phyloP scores from a whole-genome alignment of 805 yeast species.

The Metschnikowia continentalis region DNA sequence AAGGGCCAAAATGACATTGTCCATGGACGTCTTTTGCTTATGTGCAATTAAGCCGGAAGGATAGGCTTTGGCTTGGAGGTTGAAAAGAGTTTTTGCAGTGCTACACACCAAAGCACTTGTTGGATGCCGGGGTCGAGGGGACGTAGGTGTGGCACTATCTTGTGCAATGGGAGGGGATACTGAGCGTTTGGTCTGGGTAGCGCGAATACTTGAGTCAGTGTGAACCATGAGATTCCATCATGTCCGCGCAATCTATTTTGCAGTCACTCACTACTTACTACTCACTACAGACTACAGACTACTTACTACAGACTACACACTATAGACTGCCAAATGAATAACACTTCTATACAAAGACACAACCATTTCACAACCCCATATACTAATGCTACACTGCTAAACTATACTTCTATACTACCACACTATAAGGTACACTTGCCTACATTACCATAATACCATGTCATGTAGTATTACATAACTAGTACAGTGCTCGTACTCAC shows the following conservation, averaged over 20 bases:
- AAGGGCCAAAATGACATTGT: constrained; percentile 47
- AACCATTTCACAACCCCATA: no score
- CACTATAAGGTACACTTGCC: no score
- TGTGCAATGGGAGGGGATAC: constrained; percentile 1
- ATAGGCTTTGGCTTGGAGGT: background rate
- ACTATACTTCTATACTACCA: no score
- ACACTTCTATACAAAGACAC: no score
- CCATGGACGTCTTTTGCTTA: background rate
- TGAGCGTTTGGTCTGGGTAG: background rate
- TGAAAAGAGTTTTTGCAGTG: background rate
- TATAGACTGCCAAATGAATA: no score
- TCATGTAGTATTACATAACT: no score
- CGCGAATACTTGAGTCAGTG: constrained; percentile 1
- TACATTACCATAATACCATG: no score
- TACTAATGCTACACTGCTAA: no score
- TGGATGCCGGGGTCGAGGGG: background rate
- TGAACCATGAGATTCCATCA: background rate
- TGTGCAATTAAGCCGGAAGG: background rate
- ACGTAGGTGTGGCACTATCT: background rate
- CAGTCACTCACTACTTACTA: background rate
- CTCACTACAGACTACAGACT: background rate
- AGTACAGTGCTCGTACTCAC: no score
- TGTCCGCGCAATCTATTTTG: constrained; percentile 1
- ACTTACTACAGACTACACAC: no score
- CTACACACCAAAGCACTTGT: background rate